Percentiles rank a stretch among this genome's conserved stretches.
Evolutionary conservation across 306 rosid species (phyloP).

Genomic region (Ceratonia siliqua): DNA sequence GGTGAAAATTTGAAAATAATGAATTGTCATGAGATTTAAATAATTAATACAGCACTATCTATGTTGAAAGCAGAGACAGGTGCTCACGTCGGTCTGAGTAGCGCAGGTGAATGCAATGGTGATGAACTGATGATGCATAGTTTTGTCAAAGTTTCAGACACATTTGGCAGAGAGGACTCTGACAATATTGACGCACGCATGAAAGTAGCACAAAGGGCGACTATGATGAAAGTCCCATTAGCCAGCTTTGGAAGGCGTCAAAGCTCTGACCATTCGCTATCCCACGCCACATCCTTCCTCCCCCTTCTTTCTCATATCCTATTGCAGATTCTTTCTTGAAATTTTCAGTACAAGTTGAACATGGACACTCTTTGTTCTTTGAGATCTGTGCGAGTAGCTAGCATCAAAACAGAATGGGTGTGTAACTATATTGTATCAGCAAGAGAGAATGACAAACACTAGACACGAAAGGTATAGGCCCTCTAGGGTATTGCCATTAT

Average conservation of each 20-base stretch:
- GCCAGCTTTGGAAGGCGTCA: slow-evolving; percentile 15
- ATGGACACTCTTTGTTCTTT: neutral
- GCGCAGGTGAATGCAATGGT: neutral
- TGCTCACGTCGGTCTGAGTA: too few species aligned
- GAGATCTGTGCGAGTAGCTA: neutral
- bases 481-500: neutral
- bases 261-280: slow-evolving; percentile 3
- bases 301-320: neutral
- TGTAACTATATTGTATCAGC: neutral
- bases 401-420: neutral
- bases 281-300: neutral
- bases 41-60: too few species aligned
- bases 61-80: too few species aligned
- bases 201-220: neutral
- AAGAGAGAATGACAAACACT: neutral
- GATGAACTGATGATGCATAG: neutral
- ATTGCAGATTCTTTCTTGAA: neutral
- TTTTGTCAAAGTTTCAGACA: neutral
- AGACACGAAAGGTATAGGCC: too few species aligned
- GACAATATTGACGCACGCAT: slow-evolving; percentile 24
- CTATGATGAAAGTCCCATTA: slow-evolving; percentile 15
- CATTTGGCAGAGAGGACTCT: slow-evolving; percentile 2
- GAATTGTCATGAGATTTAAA: neutral
- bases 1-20: neutral
- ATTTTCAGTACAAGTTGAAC: slow-evolving; percentile 10